phyloP scores from a whole-genome alignment of 1,139 yeast species.

The Kodamaea alishanica region DNA sequence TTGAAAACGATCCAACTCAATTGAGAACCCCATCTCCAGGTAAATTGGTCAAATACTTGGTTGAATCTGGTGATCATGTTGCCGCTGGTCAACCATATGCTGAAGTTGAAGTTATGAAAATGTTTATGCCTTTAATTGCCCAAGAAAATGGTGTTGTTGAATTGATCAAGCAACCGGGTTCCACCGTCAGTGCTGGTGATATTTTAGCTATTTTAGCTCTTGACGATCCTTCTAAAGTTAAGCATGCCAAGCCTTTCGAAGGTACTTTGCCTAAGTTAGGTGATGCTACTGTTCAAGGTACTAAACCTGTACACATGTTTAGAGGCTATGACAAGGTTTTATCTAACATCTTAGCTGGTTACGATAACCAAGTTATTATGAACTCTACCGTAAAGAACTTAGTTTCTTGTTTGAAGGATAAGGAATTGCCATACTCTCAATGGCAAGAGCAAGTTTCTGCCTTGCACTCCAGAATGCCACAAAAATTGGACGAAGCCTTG shows the following conservation, averaged over 20 bases:
- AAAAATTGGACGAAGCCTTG: slow-evolving; percentile 67
- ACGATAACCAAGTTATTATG: slow-evolving; percentile 93
- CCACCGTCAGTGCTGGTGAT: slow-evolving; percentile 94
- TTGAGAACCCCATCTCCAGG: slow-evolving; percentile 99
- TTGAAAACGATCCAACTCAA: slow-evolving; percentile 97
- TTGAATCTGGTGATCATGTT: slow-evolving; percentile 93
- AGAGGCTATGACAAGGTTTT: slow-evolving; percentile 56
- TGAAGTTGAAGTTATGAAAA: slow-evolving; percentile 98
- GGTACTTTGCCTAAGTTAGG: slow-evolving; percentile 92
- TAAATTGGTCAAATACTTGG: slow-evolving; percentile 87
- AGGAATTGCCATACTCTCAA: slow-evolving; percentile 86
- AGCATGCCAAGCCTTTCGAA: slow-evolving; percentile 92
- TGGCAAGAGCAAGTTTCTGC: slow-evolving; percentile 88
- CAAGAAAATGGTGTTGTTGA: slow-evolving; percentile 93
- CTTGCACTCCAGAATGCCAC: slow-evolving; percentile 83
- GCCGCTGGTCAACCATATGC: slow-evolving; percentile 92
- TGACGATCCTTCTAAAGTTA: slow-evolving; percentile 96
- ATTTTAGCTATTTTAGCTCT: slow-evolving; percentile 89
- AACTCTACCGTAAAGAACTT: slow-evolving; percentile 71
- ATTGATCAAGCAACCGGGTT: slow-evolving; percentile 96
- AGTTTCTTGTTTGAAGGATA: slow-evolving; percentile 69
- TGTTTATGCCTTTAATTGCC: slow-evolving; percentile 91
- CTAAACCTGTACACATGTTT: slow-evolving; percentile 78
- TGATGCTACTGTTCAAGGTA: slow-evolving; percentile 75
- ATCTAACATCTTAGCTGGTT: slow-evolving; percentile 80